Conservation (phyloP, 352 stramenopile species). For the Phytophthora sansomeana region DNA sequence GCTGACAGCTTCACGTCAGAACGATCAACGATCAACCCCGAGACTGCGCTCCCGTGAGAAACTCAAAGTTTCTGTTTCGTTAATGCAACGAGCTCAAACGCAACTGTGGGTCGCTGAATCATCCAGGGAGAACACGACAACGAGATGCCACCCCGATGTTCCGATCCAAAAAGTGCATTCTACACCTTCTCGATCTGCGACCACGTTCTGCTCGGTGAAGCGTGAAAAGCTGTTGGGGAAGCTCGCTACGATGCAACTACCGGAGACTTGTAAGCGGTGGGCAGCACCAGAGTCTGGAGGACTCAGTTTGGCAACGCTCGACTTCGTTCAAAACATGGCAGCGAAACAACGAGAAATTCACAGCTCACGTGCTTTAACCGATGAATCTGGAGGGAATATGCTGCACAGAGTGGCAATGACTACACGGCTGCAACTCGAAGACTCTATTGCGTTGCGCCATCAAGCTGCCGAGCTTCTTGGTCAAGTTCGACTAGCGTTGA, state of each 20-base stretch:
- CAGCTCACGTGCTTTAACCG: background rate
- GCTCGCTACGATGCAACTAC: slow-evolving; percentile 34
- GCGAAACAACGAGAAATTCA: slow-evolving; percentile 18
- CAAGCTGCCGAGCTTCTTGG: slow-evolving; percentile 24
- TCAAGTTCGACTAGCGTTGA: background rate
- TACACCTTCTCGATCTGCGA: background rate
- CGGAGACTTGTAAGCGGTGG: slow-evolving; percentile 5
- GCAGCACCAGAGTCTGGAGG: slow-evolving; percentile 4
- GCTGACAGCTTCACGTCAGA: background rate
- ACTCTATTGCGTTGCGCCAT: slow-evolving; percentile 22
- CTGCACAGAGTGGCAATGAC: slow-evolving; percentile 16
- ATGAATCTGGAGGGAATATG: slow-evolving; percentile 4
- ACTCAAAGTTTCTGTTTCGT: slow-evolving; percentile 4
- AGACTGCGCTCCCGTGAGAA: slow-evolving; percentile 6
- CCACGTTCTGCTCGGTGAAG: slow-evolving; percentile 46
- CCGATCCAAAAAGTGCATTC: background rate
- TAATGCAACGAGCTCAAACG: slow-evolving; percentile 32
- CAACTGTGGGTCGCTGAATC: slow-evolving; percentile 23
- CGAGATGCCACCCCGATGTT: background rate
- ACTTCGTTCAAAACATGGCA: slow-evolving; percentile 18
- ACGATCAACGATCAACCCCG: background rate
- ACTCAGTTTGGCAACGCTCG: slow-evolving; percentile 18
- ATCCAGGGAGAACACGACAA: background rate
- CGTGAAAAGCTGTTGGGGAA: slow-evolving; percentile 29
- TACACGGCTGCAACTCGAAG: slow-evolving; percentile 30